Evolutionary conservation across 2,329 filamentous ascomycete species (phyloP), one percentile per base, ranked within the genome.

Genomic region (Escovopsis sp.): DNA sequence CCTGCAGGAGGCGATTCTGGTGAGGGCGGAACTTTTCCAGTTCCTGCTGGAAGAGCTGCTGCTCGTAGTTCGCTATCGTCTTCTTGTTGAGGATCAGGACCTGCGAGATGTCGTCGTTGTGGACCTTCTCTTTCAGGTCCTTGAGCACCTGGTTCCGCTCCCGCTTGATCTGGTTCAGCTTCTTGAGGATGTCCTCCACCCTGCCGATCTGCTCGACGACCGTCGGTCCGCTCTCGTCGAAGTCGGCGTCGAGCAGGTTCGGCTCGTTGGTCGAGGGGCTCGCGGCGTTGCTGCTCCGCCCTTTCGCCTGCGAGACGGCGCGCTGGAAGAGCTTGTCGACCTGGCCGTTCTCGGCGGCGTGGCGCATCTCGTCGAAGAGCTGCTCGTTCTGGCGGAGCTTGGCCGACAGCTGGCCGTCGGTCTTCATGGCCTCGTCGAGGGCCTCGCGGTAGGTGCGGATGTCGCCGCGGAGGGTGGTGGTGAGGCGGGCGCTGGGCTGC

Each of bases 51-150:
- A 98, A 98, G 3, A 98, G 70, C 49, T 94, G 85, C 11, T 69
- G 78, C 55, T 98, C 90, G 49, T 90, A 88, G 50, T 85, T 93
- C 15, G 85, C 72, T 49, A 96, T 88, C 2, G 85, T 80, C 59
- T 96, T 98, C 55, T 96, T 96, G 66, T 98, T 98, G 39, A 98
- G 64, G 37, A 98, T 98, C 40, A 98, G 67, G 11, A 96, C 87
- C 51, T 94, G 90, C 5, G 87, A 94, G 43, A 98, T 98, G 50
- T 98, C 92, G 51, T 98, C 92, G 45, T 81, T 85, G 58, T 93
- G 88, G 35, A 88, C 90, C 77, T 93, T 96, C 45, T 96, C 87
- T 57, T 98, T 98, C 46, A 98, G 65, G 57, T 98, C 90, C 56
- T 94, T 96, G 44, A 98, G 60, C 28, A 94, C 84, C 58, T 94